Evolutionary conservation across 345 rosid species (phyloP), one percentile per base, ranked within the genome.

Genomic region (Lepidium africanum): DNA sequence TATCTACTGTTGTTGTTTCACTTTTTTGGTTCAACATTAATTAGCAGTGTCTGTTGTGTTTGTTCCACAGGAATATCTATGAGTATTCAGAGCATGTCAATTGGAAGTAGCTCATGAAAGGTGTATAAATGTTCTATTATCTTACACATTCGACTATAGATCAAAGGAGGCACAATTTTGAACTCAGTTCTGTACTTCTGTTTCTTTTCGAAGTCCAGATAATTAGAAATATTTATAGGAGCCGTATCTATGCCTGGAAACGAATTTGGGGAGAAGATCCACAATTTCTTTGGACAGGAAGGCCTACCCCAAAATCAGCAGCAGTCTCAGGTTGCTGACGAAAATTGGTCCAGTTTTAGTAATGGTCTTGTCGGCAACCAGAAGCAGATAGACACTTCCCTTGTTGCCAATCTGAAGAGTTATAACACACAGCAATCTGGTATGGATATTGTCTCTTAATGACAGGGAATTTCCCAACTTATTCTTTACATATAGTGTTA

Each of bases 211-310:
- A 47, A 16, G 64, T 67, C 70, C 41, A 71, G 42, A 49, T 53
- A 71, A 61, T 59, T 72, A 69, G 76, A 66, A 61, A 61, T 32
- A 63, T 23, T 71, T 66, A 53, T 59, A 35, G 71, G 75, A 64
- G 73, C 67, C 48, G 76, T 76, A 86, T 84, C 92, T 80, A 89
- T 92, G 96, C 89, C 96, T 89, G 98, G 95, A 74, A 89, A 92
- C 90, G 92, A 88, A 83, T 81, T 78, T 81, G 96, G 92, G 76
- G 96, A 92, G 78, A 85, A 87, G 84, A 85, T 82, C 74, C 95
- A 83, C 77, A 83, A 89, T 84, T 87, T 86, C 80, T 83, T 87
- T 81, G 89, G 83, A 76, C 89, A 80, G 75, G 92, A 86, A 73
- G 79, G 77, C 76, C 69, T 84, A 73, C 71, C 89, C 59, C 96